Conservation (phyloP, 305 asterid genomes). For the Solanum hybrid region DNA sequence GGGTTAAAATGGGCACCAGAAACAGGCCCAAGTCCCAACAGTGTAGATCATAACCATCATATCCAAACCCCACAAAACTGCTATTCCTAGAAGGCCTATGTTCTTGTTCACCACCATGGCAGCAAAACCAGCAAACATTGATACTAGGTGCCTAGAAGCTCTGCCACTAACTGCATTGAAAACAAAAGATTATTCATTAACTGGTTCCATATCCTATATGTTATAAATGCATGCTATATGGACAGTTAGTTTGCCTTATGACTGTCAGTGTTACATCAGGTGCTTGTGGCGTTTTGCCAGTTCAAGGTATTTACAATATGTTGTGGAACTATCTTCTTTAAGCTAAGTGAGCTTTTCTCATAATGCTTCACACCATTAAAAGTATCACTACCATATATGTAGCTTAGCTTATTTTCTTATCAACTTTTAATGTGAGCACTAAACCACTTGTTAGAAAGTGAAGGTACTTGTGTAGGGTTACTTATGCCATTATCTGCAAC, state of each 20-base stretch:
- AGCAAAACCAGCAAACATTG: conserved; percentile 20
- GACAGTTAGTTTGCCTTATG: not conserved
- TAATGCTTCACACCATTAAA: not conserved
- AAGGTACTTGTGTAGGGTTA: not conserved
- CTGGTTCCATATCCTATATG: not conserved
- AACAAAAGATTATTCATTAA: not conserved
- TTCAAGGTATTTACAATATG: not conserved
- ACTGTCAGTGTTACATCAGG: not conserved
- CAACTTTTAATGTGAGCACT: not conserved
- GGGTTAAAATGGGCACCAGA: conserved; percentile 30
- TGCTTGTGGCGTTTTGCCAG: not conserved
- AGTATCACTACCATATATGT: not conserved
- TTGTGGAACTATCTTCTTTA: not conserved
- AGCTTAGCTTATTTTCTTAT: not conserved
- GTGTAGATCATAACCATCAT: conserved; percentile 24
- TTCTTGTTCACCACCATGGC: conserved; percentile 15
- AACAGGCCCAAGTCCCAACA: conserved; percentile 21
- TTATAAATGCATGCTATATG: not conserved
- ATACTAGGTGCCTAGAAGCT: conserved; percentile 23
- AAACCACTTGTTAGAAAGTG: not conserved
- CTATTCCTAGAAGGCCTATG: conserved; percentile 13
- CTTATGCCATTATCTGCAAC: not conserved
- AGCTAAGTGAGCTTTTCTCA: not conserved
- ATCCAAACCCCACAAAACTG: conserved; percentile 17
- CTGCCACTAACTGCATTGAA: conserved; percentile 15